phyloP scores from a whole-genome alignment of 805 yeast species.

The Wickerhamomyces chambardii region DNA sequence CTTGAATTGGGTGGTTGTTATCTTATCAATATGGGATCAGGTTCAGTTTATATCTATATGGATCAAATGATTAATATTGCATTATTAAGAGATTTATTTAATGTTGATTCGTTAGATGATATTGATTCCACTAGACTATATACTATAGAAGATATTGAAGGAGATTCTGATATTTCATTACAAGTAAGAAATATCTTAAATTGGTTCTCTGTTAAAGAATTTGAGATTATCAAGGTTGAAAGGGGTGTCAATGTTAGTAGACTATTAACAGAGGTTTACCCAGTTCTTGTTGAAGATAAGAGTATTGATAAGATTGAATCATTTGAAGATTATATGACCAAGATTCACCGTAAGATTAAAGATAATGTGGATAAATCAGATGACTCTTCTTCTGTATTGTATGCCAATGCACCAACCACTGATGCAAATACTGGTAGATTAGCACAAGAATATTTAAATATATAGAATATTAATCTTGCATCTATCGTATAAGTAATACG shows the following conservation, averaged over 20 bases:
- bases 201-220: conserved; percentile 29
- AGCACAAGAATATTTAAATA: too few species aligned
- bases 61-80: conserved; percentile 60
- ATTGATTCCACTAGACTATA: conserved; percentile 14
- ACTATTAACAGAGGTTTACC: conserved; percentile 30
- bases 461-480: too few species aligned
- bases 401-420: too few species aligned
- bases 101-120: conserved; percentile 31
- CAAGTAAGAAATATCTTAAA: conserved; percentile 50
- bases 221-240: conserved; percentile 31
- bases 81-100: conserved; percentile 69
- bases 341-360: conserved; percentile 56
- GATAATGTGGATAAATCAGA: conserved; percentile 30
- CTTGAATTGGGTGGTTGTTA: conserved; percentile 67
- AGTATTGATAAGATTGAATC: conserved; percentile 41
- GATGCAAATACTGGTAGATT: too few species aligned
- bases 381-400: conserved; percentile 14
- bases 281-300: conserved; percentile 68
- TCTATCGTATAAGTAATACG: too few species aligned
- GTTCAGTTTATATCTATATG: conserved; percentile 43
- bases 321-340: conserved; percentile 58
- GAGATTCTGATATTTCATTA: conserved; percentile 58
- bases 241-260: conserved; percentile 54
- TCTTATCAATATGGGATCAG: conserved; percentile 60
- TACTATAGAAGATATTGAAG: conserved; percentile 36